Evolutionary conservation across 306 rosid species (phyloP).

Genomic region (Quercus parvula): DNA sequence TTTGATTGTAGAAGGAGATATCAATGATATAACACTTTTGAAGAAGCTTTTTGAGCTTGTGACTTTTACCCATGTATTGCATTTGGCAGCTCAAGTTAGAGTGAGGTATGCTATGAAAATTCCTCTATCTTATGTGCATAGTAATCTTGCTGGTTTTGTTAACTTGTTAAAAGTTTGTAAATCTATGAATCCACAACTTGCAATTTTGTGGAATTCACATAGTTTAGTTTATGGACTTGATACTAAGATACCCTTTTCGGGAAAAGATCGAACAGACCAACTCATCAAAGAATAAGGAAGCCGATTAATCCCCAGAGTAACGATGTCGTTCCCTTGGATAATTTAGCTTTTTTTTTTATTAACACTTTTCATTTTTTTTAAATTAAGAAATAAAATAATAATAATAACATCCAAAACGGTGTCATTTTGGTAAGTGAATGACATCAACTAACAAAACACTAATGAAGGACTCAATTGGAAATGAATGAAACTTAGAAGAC

Average conservation of each 20-base stretch:
- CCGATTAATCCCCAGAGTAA: too few species aligned
- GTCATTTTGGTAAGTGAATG: too few species aligned
- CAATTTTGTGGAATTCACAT: slow-evolving; percentile 92
- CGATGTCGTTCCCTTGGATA: too few species aligned
- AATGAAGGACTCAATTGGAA: too few species aligned
- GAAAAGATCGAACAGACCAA: slow-evolving; percentile 76
- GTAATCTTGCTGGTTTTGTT: slow-evolving; percentile 89
- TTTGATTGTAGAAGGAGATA: slow-evolving; percentile 86
- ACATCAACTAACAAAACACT: too few species aligned
- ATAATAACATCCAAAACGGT: too few species aligned
- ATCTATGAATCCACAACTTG: slow-evolving; percentile 74
- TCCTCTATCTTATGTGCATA: slow-evolving; percentile 91
- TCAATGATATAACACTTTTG: slow-evolving; percentile 67
- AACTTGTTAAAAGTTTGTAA: slow-evolving; percentile 90
- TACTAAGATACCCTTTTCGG: slow-evolving; percentile 87
- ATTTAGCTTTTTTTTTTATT: too few species aligned
- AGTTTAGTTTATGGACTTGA: slow-evolving; percentile 94
- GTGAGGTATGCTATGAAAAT: slow-evolving; percentile 99
- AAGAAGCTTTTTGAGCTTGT: slow-evolving; percentile 90
- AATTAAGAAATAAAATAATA: too few species aligned
- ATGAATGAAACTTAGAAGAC: too few species aligned
- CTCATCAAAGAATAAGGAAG: too few species aligned
- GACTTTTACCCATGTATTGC: slow-evolving; percentile 91
- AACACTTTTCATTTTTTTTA: too few species aligned
- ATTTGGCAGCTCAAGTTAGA: slow-evolving; percentile 96